Evolutionary conservation across 768 basidiomycete genomes (phyloP).

Genomic region (Terana coerulea): DNA sequence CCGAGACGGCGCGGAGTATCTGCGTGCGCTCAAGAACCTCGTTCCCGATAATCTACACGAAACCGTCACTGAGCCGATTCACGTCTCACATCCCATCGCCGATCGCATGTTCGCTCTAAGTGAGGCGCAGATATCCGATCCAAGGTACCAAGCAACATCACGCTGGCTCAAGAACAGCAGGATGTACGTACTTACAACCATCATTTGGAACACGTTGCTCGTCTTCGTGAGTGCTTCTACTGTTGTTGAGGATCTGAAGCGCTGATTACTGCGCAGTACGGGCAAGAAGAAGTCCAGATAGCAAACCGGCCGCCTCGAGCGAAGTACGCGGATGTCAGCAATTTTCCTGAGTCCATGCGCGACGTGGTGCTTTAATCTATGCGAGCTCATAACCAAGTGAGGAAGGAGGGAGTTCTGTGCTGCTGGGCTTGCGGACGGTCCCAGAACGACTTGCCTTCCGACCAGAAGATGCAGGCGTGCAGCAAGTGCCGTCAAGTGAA

Average conservation of each 20-base stretch:
- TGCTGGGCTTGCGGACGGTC: too few species aligned
- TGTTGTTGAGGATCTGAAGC: too few species aligned
- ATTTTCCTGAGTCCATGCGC: too few species aligned
- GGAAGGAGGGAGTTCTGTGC: too few species aligned
- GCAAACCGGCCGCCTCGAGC: too few species aligned
- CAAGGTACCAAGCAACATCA: not conserved
- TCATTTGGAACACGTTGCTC: not conserved
- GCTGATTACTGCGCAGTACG: too few species aligned
- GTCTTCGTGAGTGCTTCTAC: not conserved
- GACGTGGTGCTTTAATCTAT: too few species aligned
- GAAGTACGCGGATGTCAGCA: too few species aligned
- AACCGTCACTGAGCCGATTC: not conserved
- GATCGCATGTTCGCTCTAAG: not conserved
- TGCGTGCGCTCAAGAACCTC: constrained; percentile 1
- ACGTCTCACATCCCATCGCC: not conserved
- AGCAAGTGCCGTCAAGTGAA: not conserved
- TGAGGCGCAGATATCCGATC: not conserved
- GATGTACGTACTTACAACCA: not conserved
- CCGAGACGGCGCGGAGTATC: not conserved
- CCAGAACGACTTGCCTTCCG: not conserved
- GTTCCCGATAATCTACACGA: not conserved
- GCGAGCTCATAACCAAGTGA: too few species aligned
- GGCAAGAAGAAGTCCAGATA: too few species aligned
- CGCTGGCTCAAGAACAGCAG: not conserved
- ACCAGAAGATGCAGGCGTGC: not conserved